Conservation (phyloP, 2,329 filamentous ascomycete species). For the Aspergillus felis region DNA sequence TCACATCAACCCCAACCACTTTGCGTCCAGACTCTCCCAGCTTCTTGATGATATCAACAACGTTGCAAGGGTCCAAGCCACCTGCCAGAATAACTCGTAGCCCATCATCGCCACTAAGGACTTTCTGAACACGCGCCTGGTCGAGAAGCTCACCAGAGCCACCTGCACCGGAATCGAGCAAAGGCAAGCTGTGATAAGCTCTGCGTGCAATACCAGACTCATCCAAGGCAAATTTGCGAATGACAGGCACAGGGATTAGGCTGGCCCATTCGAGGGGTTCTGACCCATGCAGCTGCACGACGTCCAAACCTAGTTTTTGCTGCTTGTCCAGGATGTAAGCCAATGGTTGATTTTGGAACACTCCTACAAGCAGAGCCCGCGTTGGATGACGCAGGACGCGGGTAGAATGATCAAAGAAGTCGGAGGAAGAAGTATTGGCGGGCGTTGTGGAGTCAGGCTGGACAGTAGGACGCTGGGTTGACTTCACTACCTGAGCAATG, state of each 20-base stretch:
- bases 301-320: slow-evolving; percentile 70
- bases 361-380: slow-evolving; percentile 79
- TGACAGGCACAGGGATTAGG: slow-evolving; percentile 86
- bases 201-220: slow-evolving; percentile 68
- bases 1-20: slow-evolving; percentile 84
- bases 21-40: slow-evolving; percentile 59
- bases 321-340: slow-evolving; percentile 77
- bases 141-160: slow-evolving; percentile 77
- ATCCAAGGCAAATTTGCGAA: slow-evolving; percentile 76
- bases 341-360: slow-evolving; percentile 88
- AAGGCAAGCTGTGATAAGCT: slow-evolving; percentile 76
- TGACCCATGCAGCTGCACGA: slow-evolving; percentile 88
- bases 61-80: slow-evolving; percentile 76
- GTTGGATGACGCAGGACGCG: slow-evolving; percentile 47
- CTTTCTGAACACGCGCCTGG: slow-evolving; percentile 61
- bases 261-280: slow-evolving; percentile 90
- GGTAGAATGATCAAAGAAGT: slow-evolving; percentile 66
- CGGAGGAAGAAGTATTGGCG: slow-evolving; percentile 37
- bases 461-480: slow-evolving; percentile 29
- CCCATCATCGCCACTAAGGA: slow-evolving; percentile 65
- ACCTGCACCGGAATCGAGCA: slow-evolving; percentile 83
- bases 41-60: slow-evolving; percentile 60
- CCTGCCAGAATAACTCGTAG: slow-evolving; percentile 78
- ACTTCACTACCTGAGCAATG: slow-evolving; percentile 75
- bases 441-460: slow-evolving; percentile 8